Base-by-base conservation (phyloP, 2,329 filamentous ascomycete genomes). In the Xylariaceae sp. region DNA sequence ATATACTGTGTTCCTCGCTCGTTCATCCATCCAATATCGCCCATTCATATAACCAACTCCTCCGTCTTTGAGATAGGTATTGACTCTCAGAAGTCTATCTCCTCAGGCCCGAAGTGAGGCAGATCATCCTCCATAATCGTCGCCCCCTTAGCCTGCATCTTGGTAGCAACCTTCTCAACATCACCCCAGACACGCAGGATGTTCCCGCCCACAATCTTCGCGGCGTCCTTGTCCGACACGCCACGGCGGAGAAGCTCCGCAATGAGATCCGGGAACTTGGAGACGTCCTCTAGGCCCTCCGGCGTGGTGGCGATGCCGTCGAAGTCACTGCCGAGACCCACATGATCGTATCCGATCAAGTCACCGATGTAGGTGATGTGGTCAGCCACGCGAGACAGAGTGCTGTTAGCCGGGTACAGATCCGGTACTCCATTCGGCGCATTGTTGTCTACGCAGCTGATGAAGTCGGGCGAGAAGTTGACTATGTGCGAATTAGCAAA, bases 261-360 rank as follows among this genome's bases (percentile, higher is more conserved):
- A 7, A 97, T 82, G 50, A 97, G 75, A 58, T 87, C 83, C 0
- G 92, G 92, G 68, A 88, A 96, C 71, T 90, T 90, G 53, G 87
- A 86, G 5, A 96, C 91, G 72, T 96, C 92, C 44, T 94, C 90
- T 52, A 97, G 74, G 0, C 92, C 93, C 56, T 77, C 72, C 0
- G 92, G 91, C 3, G 86, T 86, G 0, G 67, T 72, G 1, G 72
- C 70, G 58, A 92, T 92, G 7, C 85, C 93, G 71, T 97, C 92
- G 71, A 92, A 97, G 72, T 97, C 93, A 55, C 88, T 92, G 0
- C 93, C 93, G 15, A 97, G 74, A 0, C 92, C 93, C 13, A 97
- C 91, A 71, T 96, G 83, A 47, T 92, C 88, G 67, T 88, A 97
- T 2, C 93, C 93, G 61, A 96, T 90, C 37, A 88, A 76, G 51